These are phyloP conservation scores for Rhodamnia rubescens DNA, from an alignment of 345 rosid genomes.

Conservation along the genomic window DNA sequence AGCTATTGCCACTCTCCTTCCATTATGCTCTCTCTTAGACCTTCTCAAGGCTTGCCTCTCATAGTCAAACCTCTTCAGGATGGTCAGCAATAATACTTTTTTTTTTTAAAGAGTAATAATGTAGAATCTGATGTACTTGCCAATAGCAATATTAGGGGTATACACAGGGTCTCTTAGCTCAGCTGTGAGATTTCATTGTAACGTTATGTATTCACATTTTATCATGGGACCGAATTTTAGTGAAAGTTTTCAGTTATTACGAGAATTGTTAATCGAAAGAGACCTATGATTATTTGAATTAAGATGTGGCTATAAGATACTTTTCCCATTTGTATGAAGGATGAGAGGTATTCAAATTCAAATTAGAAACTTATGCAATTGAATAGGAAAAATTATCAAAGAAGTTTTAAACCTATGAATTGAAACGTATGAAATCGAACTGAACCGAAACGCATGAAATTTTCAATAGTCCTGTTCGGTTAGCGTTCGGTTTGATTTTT, in stretches of 20 bases:
- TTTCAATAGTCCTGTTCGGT: too few species aligned
- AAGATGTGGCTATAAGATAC: neutral
- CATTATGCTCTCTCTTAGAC: conserved; percentile 6
- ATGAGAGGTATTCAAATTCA: neutral
- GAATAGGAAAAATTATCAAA: too few species aligned
- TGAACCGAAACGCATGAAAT: too few species aligned
- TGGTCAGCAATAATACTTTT: neutral
- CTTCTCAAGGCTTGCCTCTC: conserved; percentile 6
- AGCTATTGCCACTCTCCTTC: conserved; percentile 4
- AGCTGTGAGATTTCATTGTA: neutral
- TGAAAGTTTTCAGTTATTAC: neutral
- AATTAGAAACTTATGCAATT: neutral
- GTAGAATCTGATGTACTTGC: neutral
- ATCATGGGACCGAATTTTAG: neutral
- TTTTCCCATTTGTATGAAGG: neutral
- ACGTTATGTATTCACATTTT: neutral
- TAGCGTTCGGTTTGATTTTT: too few species aligned
- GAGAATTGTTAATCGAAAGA: neutral
- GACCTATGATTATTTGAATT: neutral
- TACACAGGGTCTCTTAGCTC: neutral
- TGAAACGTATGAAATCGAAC: too few species aligned
- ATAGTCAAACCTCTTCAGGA: conserved; percentile 3
- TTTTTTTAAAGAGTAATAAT: neutral
- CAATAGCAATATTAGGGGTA: neutral
- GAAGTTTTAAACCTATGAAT: too few species aligned